A percentile compares a stretch with the other conserved stretches of the same genome.
phyloP scores from a whole-genome alignment of 345 rosid genomes.

The Geranium rotundifolium region DNA sequence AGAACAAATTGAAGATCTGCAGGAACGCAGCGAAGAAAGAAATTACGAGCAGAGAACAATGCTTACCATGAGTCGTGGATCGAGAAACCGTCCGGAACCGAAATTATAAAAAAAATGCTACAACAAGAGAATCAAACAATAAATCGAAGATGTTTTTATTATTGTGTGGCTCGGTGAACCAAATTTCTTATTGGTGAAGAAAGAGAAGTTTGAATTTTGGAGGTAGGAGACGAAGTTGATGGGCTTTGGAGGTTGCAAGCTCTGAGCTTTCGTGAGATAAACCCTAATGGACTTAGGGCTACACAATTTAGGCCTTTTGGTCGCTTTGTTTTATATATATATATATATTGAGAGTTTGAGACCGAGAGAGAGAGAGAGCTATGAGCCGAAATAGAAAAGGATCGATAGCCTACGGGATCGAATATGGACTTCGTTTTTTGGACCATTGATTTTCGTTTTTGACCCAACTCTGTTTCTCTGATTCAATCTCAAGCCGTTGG shows the following conservation, averaged over 20 bases:
- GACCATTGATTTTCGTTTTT: background rate
- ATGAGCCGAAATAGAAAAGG: background rate
- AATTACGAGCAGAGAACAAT: background rate
- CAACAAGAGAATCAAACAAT: background rate
- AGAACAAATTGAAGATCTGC: background rate
- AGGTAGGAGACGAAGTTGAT: background rate
- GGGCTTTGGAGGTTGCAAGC: background rate
- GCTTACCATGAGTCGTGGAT: background rate
- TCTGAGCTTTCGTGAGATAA: background rate
- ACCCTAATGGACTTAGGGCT: background rate
- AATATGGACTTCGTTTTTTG: background rate
- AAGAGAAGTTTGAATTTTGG: background rate
- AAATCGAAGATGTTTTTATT: background rate
- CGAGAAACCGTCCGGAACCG: background rate
- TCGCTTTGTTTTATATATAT: too few species aligned
- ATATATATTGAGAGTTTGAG: too few species aligned
- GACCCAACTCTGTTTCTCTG: background rate
- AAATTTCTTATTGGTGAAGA: background rate
- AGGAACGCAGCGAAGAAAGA: background rate
- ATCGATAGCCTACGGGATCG: too few species aligned
- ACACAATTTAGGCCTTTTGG: background rate
- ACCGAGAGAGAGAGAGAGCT: too few species aligned
- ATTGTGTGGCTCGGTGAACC: too few species aligned
- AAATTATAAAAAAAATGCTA: background rate
- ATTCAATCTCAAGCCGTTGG: background rate